These are phyloP conservation scores for Penicillium sclerotigenum DNA, from an alignment of 2,329 filamentous ascomycete species.

Conservation along the genomic window DNA sequence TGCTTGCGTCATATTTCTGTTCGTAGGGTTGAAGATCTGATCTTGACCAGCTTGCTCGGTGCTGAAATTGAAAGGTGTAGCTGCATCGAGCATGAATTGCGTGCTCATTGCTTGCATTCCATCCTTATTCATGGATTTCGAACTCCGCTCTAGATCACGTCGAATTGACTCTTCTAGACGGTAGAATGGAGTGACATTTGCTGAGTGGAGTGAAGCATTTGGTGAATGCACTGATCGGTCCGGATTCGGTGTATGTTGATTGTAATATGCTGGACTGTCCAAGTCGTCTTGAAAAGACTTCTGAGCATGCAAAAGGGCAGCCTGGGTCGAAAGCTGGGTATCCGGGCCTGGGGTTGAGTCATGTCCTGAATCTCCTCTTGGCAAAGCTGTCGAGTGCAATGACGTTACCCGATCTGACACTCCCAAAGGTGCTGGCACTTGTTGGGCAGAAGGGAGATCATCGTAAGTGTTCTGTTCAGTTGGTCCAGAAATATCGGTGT, in stretches of 20 bases:
- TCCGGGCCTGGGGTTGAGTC: conserved; percentile 28
- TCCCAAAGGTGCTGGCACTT: conserved; percentile 27
- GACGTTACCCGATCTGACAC: conserved; percentile 36
- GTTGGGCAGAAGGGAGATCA: conserved; percentile 39
- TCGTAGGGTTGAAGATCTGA: conserved; percentile 4
- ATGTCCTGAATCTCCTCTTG: conserved; percentile 22
- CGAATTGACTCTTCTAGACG: conserved; percentile 18
- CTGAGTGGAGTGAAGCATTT: conserved; percentile 12
- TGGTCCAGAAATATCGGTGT: conserved; percentile 3
- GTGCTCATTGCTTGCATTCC: conserved; percentile 36
- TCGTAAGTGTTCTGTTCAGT: conserved; percentile 26
- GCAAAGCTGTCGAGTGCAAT: conserved; percentile 38
- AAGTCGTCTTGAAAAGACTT: conserved; percentile 41
- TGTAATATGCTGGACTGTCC: conserved; percentile 26
- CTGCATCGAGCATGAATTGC: conserved; percentile 41
- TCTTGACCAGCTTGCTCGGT: conserved; percentile 13
- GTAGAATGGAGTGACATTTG: conserved; percentile 34
- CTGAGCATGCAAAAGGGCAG: conserved; percentile 39
- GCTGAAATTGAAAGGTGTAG: conserved; percentile 41
- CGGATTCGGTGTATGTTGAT: conserved; percentile 10
- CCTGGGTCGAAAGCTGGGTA: conserved; percentile 40
- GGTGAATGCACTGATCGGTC: conserved; percentile 14
- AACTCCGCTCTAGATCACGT: neutral
- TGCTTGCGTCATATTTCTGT: conserved; percentile 21
- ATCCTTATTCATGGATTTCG: conserved; percentile 8